phyloP scores from a whole-genome alignment of 2,329 filamentous ascomycete species.

The Gnomoniopsis sp. region DNA sequence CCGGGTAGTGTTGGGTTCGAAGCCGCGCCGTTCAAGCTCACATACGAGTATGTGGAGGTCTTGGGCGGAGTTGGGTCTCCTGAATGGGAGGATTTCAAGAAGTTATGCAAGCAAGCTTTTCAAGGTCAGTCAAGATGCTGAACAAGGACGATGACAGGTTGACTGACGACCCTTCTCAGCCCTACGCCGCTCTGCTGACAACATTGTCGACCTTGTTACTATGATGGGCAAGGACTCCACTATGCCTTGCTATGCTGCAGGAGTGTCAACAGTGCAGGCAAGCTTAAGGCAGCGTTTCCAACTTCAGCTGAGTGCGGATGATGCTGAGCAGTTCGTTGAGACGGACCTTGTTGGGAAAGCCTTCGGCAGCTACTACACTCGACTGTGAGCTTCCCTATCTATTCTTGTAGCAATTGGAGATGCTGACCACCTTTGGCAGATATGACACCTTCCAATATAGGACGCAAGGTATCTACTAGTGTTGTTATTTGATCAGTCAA shows the following conservation, averaged over 20 bases:
- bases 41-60: slow-evolving; percentile 81
- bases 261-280: slow-evolving; percentile 66
- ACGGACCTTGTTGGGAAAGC: slow-evolving; percentile 76
- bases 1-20: slow-evolving; percentile 82
- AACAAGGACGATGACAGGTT: background rate
- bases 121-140: slow-evolving; percentile 51
- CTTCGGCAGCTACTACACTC: slow-evolving; percentile 81
- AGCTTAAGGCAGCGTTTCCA: slow-evolving; percentile 73
- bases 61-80: slow-evolving; percentile 68
- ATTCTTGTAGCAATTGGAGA: background rate
- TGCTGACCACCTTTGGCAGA: slow-evolving; percentile 36
- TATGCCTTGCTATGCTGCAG: slow-evolving; percentile 79
- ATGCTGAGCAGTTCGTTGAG: slow-evolving; percentile 78
- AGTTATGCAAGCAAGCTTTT: slow-evolving; percentile 77
- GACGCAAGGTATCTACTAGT: slow-evolving; percentile 80
- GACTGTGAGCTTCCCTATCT: slow-evolving; percentile 57
- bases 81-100: slow-evolving; percentile 73
- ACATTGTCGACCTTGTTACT: slow-evolving; percentile 76
- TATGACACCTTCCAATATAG: slow-evolving; percentile 87
- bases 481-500: slow-evolving; percentile 1
- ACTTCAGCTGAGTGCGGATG: slow-evolving; percentile 76
- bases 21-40: slow-evolving; percentile 79
- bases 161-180: slow-evolving; percentile 43
- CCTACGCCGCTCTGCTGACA: slow-evolving; percentile 72
- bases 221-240: slow-evolving; percentile 82